These are phyloP conservation scores for Plasmodium sp. DNA, from an alignment of 169 alveolate genomes.

Conservation along the genomic window DNA sequence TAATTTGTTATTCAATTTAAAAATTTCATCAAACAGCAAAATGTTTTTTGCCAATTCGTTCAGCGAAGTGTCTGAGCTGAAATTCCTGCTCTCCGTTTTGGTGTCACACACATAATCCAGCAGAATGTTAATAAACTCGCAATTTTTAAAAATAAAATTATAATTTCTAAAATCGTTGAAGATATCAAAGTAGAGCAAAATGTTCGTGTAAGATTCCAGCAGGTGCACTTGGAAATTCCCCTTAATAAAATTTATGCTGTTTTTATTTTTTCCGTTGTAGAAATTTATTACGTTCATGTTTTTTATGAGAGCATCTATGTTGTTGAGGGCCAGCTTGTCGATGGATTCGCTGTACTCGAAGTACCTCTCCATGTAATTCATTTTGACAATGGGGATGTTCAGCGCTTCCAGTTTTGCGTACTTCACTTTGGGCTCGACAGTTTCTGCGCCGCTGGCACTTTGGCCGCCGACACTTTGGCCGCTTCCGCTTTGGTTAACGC, in stretches of 20 bases:
- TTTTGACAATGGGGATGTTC: slow-evolving; percentile 27
- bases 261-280: slow-evolving; percentile 34
- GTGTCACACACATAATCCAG: slow-evolving; percentile 10
- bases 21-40: slow-evolving; percentile 31
- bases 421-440: not conserved
- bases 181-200: slow-evolving; percentile 46
- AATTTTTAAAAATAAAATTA: slow-evolving; percentile 63
- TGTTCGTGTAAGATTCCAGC: slow-evolving; percentile 52
- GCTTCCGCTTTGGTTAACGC: not conserved
- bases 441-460: not conserved
- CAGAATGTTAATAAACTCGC: slow-evolving; percentile 48
- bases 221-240: slow-evolving; percentile 55
- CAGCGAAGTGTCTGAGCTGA: slow-evolving; percentile 1
- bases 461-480: too few species aligned
- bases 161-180: slow-evolving; percentile 51
- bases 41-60: slow-evolving; percentile 52
- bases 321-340: slow-evolving; percentile 26
- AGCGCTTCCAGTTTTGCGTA: not conserved
- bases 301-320: slow-evolving; percentile 42
- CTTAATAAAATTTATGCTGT: slow-evolving; percentile 40
- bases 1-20: slow-evolving; percentile 28
- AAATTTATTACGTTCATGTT: slow-evolving; percentile 38
- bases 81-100: slow-evolving; percentile 9
- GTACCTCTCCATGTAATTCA: slow-evolving; percentile 49
- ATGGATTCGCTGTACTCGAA: slow-evolving; percentile 27